These are phyloP conservation scores for Ustilago nuda DNA, from an alignment of 1,284 basidiomycete genomes.

Conservation along the genomic window DNA sequence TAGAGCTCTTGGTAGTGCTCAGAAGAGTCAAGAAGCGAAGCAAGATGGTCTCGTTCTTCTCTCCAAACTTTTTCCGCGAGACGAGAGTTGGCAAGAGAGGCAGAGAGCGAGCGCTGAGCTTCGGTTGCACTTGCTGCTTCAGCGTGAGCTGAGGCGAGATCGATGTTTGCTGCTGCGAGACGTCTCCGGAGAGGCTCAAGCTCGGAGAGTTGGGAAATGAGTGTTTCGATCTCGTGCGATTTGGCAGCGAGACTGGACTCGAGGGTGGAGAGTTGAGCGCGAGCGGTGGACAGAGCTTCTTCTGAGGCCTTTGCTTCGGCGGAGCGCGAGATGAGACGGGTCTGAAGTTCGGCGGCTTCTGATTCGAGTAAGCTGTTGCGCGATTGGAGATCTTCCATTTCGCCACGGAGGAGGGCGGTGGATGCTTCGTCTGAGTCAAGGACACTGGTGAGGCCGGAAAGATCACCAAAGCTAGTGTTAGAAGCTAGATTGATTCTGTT, in stretches of 20 bases:
- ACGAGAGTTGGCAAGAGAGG: slow-evolving; percentile 36
- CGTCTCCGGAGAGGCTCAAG: slow-evolving; percentile 23
- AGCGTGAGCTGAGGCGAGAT: slow-evolving; percentile 12
- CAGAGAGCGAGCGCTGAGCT: slow-evolving; percentile 20
- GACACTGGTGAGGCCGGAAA: slow-evolving; percentile 6
- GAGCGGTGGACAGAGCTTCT: slow-evolving; percentile 24
- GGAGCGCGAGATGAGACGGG: slow-evolving; percentile 15
- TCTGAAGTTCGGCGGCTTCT: slow-evolving; percentile 27
- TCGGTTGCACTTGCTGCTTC: slow-evolving; percentile 25
- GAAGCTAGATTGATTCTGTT: slow-evolving; percentile 1
- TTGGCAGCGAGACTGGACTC: slow-evolving; percentile 32
- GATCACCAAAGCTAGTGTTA: slow-evolving; percentile 21
- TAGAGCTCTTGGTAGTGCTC: slow-evolving; percentile 34
- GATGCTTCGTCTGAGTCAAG: slow-evolving; percentile 21
- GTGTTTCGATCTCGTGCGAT: slow-evolving; percentile 22
- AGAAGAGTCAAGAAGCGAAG: slow-evolving; percentile 28
- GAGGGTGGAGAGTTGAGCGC: slow-evolving; percentile 20
- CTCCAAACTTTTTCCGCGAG: slow-evolving; percentile 36
- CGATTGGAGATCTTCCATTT: slow-evolving; percentile 23
- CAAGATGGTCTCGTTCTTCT: slow-evolving; percentile 40
- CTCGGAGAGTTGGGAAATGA: slow-evolving; percentile 26
- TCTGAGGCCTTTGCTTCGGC: slow-evolving; percentile 29
- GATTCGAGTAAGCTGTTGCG: slow-evolving; percentile 23
- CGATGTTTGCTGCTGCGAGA: not conserved
- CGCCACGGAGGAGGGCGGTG: slow-evolving; percentile 1